These are phyloP conservation scores for Solanum tarapatanum DNA, from an alignment of 257 asterid genomes.

Conservation along the genomic window DNA sequence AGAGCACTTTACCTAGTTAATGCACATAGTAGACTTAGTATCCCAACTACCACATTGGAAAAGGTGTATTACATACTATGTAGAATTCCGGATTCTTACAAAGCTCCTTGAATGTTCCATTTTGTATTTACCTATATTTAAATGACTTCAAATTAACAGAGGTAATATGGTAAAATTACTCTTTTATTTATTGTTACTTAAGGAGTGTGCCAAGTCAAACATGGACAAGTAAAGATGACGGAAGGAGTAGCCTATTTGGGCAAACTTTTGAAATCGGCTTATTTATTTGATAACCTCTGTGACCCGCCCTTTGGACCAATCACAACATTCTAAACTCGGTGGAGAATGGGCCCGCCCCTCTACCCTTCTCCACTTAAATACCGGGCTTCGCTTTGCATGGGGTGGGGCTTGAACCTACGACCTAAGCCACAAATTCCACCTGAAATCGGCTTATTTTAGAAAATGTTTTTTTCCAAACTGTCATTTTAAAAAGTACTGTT, in stretches of 20 bases:
- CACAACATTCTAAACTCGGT: background rate
- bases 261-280: background rate
- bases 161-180: background rate
- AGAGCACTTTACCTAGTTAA: background rate
- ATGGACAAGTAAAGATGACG: background rate
- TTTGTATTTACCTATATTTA: background rate
- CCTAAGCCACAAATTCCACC: background rate
- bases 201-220: background rate
- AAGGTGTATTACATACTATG: background rate
- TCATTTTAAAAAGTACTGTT: background rate
- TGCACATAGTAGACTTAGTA: background rate
- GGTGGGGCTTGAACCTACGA: background rate
- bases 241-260: background rate
- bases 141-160: background rate
- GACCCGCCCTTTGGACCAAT: background rate
- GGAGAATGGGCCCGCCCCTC: background rate
- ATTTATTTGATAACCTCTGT: too few species aligned
- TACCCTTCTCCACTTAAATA: background rate
- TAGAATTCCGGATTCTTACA: background rate
- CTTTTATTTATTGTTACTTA: background rate
- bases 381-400: background rate
- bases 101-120: background rate
- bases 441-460: background rate
- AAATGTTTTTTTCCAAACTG: background rate
- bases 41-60: background rate